phyloP scores from a whole-genome alignment of 176 grass and related monocot species.

The Aegilops sharonensis region DNA sequence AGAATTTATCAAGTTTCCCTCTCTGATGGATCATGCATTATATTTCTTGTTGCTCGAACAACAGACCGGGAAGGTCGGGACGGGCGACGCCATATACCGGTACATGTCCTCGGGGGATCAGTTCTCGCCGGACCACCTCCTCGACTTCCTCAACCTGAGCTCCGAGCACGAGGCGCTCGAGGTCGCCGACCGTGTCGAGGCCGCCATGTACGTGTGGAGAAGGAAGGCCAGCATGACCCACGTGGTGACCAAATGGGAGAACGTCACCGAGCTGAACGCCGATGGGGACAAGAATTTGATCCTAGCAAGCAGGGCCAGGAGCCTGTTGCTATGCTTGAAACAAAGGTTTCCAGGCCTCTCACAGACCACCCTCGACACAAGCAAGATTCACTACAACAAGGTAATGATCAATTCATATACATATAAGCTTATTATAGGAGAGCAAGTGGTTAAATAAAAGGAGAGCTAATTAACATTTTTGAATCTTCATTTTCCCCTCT shows the following conservation, averaged over 20 bases:
- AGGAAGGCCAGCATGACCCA: slow-evolving; percentile 57
- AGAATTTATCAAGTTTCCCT: neutral
- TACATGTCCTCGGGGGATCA: slow-evolving; percentile 78
- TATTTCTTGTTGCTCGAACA: neutral
- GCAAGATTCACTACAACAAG: slow-evolving; percentile 98
- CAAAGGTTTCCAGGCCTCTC: slow-evolving; percentile 86
- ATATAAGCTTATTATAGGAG: too few relatives aligned
- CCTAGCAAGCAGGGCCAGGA: slow-evolving; percentile 72
- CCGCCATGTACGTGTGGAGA: slow-evolving; percentile 71
- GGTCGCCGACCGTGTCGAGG: slow-evolving; percentile 82
- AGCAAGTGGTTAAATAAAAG: too few relatives aligned
- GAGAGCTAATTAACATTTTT: neutral
- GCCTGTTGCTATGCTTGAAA: slow-evolving; percentile 73
- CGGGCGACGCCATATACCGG: slow-evolving; percentile 69
- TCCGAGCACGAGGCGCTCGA: slow-evolving; percentile 85
- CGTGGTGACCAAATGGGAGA: slow-evolving; percentile 71
- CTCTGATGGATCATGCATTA: neutral
- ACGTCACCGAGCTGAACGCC: slow-evolving; percentile 56
- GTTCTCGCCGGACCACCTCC: slow-evolving; percentile 79
- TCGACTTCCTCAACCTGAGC: slow-evolving; percentile 65
- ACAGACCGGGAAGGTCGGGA: slow-evolving; percentile 71
- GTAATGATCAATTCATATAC: slow-evolving; percentile 28
- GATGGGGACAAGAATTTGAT: slow-evolving; percentile 82
- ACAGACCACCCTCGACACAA: slow-evolving; percentile 84
- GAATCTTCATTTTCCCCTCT: neutral